Evolutionary conservation across 2,329 filamentous ascomycete genomes (phyloP).

Genomic region (Penicillium brevicompactum): DNA sequence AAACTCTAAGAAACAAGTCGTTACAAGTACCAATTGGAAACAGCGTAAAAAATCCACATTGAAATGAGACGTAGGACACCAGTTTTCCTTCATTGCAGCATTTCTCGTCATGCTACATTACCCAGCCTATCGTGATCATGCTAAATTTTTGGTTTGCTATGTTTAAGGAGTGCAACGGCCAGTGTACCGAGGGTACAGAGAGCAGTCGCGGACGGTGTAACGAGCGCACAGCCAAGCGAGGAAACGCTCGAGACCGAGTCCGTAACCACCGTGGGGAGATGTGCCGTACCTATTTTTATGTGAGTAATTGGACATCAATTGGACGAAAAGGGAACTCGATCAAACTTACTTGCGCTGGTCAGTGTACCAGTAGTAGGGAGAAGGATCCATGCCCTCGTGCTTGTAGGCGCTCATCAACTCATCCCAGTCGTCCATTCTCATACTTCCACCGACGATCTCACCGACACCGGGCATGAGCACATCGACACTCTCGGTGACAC

Average conservation of each 20-base stretch:
- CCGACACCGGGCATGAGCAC: constrained; percentile 88
- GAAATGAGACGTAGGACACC: neutral
- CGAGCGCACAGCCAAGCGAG: constrained; percentile 68
- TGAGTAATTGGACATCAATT: constrained; percentile 3
- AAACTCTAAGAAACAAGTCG: no score
- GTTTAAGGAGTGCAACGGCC: constrained; percentile 52
- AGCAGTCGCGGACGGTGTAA: constrained; percentile 64
- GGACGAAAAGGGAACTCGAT: neutral
- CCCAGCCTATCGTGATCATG: constrained; percentile 10
- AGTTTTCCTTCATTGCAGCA: constrained; percentile 4
- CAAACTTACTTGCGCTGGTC: constrained; percentile 85
- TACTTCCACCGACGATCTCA: constrained; percentile 93
- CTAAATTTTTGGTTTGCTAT: constrained; percentile 7
- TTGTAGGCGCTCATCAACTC: constrained; percentile 88
- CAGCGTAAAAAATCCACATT: neutral
- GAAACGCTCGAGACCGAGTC: constrained; percentile 84
- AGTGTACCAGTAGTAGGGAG: constrained; percentile 97
- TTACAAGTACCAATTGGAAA: neutral
- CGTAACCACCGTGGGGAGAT: constrained; percentile 89
- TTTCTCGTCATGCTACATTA: constrained; percentile 5
- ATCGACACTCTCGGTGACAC: constrained; percentile 93
- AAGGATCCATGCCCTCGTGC: constrained; percentile 79
- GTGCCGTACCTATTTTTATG: constrained; percentile 71
- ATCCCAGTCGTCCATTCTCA: constrained; percentile 92
- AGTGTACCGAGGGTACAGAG: constrained; percentile 54